Evolutionary conservation across 345 rosid species (phyloP), one percentile per base, ranked within the genome.

Genomic region (Firmiana major): DNA sequence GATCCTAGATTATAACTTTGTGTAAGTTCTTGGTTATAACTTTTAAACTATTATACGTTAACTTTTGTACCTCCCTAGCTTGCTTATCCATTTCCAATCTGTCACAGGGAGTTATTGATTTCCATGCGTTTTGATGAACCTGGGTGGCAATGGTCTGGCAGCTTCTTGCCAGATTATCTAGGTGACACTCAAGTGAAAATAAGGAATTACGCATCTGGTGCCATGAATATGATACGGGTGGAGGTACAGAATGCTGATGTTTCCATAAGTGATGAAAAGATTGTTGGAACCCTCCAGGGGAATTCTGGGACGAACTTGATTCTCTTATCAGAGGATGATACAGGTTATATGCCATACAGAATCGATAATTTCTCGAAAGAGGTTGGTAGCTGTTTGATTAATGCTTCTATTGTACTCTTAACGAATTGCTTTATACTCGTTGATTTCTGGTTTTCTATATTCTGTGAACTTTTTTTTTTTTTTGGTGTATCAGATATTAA

Each of bases 101-200:
- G 48, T 80, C 84, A 79, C 87, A 95, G 99, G 92, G 98, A 93
- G 65, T 82, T 95, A 59, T 79, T 93, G 75, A 91, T 95, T 79
- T 95, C 97, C 43, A 70, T 93, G 80, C 86, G 93, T 79, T 89
- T 89, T 79, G 83, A 91, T 78, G 99, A 93, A 85, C 94, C 97
- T 79, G 98, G 99, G 81, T 95, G 98, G 94, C 91, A 93, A 77
- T 95, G 99, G 99, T 93, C 98, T 3, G 94, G 98, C 80, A 87
- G 98, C 89, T 95, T 94, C 86, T 87, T 89, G 85, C 98, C 99
- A 63, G 98, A 93, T 88, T 91, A 86, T 84, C 85, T 95, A 54
- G 99, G 98, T 73, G 99, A 95, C 82, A 91, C 94, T 55, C 98
- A 93, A 84, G 88, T 95, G 78, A 95, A 95, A 87, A 85, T 91